A percentile compares a stretch with the other conserved stretches of the same genome.
These are phyloP conservation scores for Seminavis robusta DNA, from an alignment of 108 stramenopile species.

Conservation along the genomic window DNA sequence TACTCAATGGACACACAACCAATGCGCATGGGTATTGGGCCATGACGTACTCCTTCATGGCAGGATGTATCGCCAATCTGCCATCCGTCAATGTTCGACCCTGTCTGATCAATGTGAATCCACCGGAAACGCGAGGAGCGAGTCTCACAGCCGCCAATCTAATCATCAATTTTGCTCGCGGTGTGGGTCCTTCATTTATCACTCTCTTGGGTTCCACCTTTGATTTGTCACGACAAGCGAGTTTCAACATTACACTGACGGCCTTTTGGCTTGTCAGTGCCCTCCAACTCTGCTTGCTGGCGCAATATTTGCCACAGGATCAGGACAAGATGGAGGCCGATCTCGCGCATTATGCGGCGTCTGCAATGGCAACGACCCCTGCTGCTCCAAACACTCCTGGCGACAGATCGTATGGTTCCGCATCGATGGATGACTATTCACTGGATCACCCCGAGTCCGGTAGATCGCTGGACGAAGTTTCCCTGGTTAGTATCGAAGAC, in stretches of 20 bases:
- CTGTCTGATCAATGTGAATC: slow-evolving; percentile 71
- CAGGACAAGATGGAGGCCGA: slow-evolving; percentile 65
- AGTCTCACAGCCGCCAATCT: slow-evolving; percentile 67
- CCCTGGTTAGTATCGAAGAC: slow-evolving; percentile 44
- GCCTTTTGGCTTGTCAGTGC: slow-evolving; percentile 57
- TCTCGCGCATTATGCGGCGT: slow-evolving; percentile 43
- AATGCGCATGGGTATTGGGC: slow-evolving; percentile 35
- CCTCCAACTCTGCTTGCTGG: slow-evolving; percentile 44
- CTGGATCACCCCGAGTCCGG: background rate
- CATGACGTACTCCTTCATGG: slow-evolving; percentile 34
- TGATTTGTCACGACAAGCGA: slow-evolving; percentile 26
- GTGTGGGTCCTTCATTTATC: slow-evolving; percentile 56
- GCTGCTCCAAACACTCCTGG: background rate
- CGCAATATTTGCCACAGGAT: slow-evolving; percentile 53
- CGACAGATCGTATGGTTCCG: background rate
- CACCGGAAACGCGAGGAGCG: slow-evolving; percentile 72
- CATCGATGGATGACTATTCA: background rate
- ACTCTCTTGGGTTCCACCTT: slow-evolving; percentile 39
- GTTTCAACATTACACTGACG: slow-evolving; percentile 55
- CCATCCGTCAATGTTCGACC: slow-evolving; percentile 70
- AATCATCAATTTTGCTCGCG: slow-evolving; percentile 54
- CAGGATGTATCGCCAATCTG: slow-evolving; percentile 51
- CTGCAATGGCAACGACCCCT: slow-evolving; percentile 2
- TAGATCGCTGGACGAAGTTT: background rate
- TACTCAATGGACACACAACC: slow-evolving; percentile 46